Base-by-base conservation (phyloP, 306 rosid species). In the Rubus parviflorus region DNA sequence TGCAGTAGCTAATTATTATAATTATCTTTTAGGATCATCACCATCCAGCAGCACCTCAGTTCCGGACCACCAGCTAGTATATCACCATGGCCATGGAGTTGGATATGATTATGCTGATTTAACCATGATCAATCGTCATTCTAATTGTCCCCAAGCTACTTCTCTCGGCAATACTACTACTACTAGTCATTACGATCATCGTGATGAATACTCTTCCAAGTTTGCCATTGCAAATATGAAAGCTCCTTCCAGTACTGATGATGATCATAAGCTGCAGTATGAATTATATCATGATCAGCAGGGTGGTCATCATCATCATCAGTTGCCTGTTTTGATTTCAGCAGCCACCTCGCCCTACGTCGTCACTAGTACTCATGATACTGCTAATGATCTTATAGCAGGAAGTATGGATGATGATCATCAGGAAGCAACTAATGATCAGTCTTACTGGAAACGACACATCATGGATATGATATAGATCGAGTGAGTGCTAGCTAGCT, bases 401-500 rank as follows among this genome's bases (percentile, higher is more conserved):
- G 35, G n/a, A n/a, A n/a, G 35, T 53, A 53, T 53, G 58, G 15
- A 49, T 53, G 58, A 78, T 38, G 8, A 11, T 20, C 22, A 53
- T 53, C 85, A 86, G 0, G 88, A 86, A 73, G 78, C 83, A 54
- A 85, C 77, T 11, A 77, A 66, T n/a, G 58, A 19, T 53, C 72
- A 84, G 49, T 85, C 75, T 52, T 91, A 81, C 49, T 91, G 96
- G 96, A 89, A 81, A 70, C 35, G 35, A 30, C 70, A 87, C 51
- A 81, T 89, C 75, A 42, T 87, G 5, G 49, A 30, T 30, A 30
- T 30, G n/a, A n/a, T n/a, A n/a, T n/a, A n/a, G n/a, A n/a, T n/a
- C 1, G 35, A 80, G 89, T 83, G 81, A 82, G 83, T 69, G 51
- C 57, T 30, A 30, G 35, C 35, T 30, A 30, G 35, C 35, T 30